Conservation (phyloP, 768 basidiomycete species). For the Leccinum rimulosum region DNA sequence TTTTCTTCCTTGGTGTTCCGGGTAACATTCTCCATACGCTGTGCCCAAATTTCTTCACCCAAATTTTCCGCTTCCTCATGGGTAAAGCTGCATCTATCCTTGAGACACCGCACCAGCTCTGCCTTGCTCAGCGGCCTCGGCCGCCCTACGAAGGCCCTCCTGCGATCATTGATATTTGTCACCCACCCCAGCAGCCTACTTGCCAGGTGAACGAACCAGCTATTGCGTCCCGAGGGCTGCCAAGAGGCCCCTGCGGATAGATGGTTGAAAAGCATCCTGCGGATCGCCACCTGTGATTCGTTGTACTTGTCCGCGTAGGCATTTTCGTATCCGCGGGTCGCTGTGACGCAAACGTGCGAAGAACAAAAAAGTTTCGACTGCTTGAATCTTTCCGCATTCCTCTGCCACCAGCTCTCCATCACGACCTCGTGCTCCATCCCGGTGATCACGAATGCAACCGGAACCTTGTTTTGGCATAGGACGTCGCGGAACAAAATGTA, state of each 20-base stretch:
- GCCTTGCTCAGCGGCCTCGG: constrained; percentile 9
- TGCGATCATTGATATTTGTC: constrained; percentile 5
- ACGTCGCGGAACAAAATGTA: constrained; percentile 28
- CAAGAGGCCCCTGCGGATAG: constrained; percentile 18
- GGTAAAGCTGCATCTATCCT: constrained; percentile 13
- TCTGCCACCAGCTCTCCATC: constrained; percentile 34
- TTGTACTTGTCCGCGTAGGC: constrained; percentile 30
- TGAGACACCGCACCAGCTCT: constrained; percentile 17
- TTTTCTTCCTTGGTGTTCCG: constrained; percentile 9
- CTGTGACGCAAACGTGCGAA: constrained; percentile 41
- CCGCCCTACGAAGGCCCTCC: neutral
- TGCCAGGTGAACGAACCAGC: constrained; percentile 24
- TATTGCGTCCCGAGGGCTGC: constrained; percentile 13
- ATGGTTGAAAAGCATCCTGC: constrained; percentile 16
- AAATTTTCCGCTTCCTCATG: constrained; percentile 14
- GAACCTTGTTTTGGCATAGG: constrained; percentile 30
- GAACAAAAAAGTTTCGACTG: constrained; percentile 14
- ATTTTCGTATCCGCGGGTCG: constrained; percentile 22
- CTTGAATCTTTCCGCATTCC: constrained; percentile 31
- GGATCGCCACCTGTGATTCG: constrained; percentile 30
- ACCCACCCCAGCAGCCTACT: constrained; percentile 21
- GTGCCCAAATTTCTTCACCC: constrained; percentile 20
- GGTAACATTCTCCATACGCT: constrained; percentile 4
- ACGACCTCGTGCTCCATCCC: constrained; percentile 28
- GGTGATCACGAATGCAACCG: constrained; percentile 31